Conservation (phyloP, 2,329 filamentous ascomycete genomes). For the Arthrobotrys conoides region DNA sequence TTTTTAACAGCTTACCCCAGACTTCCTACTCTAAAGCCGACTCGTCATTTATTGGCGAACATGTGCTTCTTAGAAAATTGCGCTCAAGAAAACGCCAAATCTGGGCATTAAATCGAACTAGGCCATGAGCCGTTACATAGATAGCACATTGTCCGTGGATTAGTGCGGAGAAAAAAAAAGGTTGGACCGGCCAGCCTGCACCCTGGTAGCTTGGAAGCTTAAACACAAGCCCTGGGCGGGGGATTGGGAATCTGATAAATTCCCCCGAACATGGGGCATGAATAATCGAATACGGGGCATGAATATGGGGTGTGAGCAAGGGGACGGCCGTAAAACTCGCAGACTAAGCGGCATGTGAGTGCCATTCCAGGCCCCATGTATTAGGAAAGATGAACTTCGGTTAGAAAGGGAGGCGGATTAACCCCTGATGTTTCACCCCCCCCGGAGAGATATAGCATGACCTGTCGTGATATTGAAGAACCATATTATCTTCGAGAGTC, state of each 20-base stretch:
- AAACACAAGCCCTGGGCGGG: constrained; percentile 10
- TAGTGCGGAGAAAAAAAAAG: constrained; percentile 12
- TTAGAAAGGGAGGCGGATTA: constrained; percentile 31
- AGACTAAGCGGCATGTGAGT: constrained; percentile 18
- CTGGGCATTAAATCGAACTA: constrained; percentile 16
- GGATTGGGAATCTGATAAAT: constrained; percentile 24
- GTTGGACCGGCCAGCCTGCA: neutral
- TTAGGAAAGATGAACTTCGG: constrained; percentile 48
- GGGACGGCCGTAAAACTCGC: neutral
- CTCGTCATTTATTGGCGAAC: neutral
- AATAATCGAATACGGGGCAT: neutral
- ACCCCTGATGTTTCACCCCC: neutral
- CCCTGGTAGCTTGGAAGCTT: constrained; percentile 45
- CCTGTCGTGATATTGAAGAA: neutral
- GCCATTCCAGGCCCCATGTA: constrained; percentile 19
- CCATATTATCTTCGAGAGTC: neutral
- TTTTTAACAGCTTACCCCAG: constrained; percentile 20
- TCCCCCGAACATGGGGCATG: constrained; percentile 17
- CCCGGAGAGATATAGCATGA: neutral
- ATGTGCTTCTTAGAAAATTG: constrained; percentile 24
- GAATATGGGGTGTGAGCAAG: neutral
- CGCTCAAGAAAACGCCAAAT: constrained; percentile 29
- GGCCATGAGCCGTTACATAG: neutral
- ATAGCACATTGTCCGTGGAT: constrained; percentile 10
- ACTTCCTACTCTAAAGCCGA: neutral